A percentile compares a stretch with the other conserved stretches of the same genome.
phyloP scores from a whole-genome alignment of 306 rosid species.

The Parietaria judaica region DNA sequence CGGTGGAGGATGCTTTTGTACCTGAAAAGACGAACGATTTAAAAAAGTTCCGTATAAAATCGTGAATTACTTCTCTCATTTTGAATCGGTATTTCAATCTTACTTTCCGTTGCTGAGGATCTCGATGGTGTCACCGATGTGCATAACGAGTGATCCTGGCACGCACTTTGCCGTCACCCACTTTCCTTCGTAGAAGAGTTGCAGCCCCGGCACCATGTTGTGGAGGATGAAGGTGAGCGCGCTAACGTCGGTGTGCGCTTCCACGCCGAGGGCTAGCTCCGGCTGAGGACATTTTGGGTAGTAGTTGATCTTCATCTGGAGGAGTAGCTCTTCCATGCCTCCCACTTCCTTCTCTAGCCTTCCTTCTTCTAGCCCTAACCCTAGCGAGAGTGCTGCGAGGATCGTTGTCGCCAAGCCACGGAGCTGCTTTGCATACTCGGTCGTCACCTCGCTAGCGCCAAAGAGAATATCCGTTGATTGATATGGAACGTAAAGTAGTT shows the following conservation, averaged over 20 bases:
- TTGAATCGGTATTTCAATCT: background rate
- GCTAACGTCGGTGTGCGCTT: constrained; percentile 78
- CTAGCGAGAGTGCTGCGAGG: constrained; percentile 40
- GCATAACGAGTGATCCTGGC: constrained; percentile 68
- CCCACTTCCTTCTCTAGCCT: constrained; percentile 76
- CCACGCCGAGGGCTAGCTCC: constrained; percentile 75
- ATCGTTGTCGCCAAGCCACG: constrained; percentile 54
- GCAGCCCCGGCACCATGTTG: constrained; percentile 90
- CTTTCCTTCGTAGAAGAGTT: constrained; percentile 51
- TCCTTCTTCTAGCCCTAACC: constrained; percentile 61
- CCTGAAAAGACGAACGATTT: background rate
- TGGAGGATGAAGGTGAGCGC: constrained; percentile 79
- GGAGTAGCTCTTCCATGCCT: constrained; percentile 65
- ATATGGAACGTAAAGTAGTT: no score
- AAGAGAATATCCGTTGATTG: no score
- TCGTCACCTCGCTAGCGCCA: constrained; percentile 44
- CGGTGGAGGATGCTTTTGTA: constrained; percentile 83
- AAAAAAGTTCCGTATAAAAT: no score
- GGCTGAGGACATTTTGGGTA: constrained; percentile 89
- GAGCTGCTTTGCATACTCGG: constrained; percentile 51
- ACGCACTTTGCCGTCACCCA: constrained; percentile 83
- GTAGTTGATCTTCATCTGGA: constrained; percentile 77
- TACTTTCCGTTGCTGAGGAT: constrained; percentile 61
- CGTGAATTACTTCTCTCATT: no score
- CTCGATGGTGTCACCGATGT: constrained; percentile 78